Evolutionary conservation across 139 green algal species (phyloP), one percentile per base, ranked within the genome.

Genomic region (Coccomyxa sp.): DNA sequence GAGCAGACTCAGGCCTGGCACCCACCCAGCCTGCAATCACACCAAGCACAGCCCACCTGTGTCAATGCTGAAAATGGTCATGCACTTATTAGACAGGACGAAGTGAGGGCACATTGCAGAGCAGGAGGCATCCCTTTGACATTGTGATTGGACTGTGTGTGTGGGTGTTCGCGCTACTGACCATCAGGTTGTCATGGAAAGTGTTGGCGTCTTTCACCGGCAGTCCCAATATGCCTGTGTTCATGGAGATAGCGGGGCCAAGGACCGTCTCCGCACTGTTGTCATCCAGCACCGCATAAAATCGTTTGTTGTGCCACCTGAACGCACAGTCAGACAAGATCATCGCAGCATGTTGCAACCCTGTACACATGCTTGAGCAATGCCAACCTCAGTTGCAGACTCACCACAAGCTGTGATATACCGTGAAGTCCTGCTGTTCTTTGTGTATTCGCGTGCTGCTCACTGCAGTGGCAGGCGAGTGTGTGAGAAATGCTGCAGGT

Each of bases 1-100:
- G 32, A 92, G 84, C 45, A 96, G 79, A 13, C 89, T 93, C 27
- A 91, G 91, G 75, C 93, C 94, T 13, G 84, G 68, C 59, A 93
- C 60, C 89, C 87, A 85, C 15, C 58, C 78, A 66, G 83, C 79
- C 74, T 87, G 77, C 60, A 90, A 71, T 71, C 18, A 71, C 63
- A 71, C 63, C 63, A 11, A 1, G 63, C 63, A 51, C 63, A 71
- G 63, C 21, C 18, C 18, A 71, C 18, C 63, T 9, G 18, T 71
- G 63, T 28, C 63, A 71, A 25, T 21, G 63, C 9, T 1, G 63
- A 28, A 21, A 11, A 25, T 25, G 1, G 21, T 25, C 10, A 28
- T 28, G 63, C 9, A 71, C 18, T 21, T 28, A 11, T 71, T 71
- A 71, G 7, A 11, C 63, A 28, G 63, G 1, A 71, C 1, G 9